Evolutionary conservation across 2,329 filamentous ascomycete genomes (phyloP).

Genomic region (Macrophomina phaseolina): DNA sequence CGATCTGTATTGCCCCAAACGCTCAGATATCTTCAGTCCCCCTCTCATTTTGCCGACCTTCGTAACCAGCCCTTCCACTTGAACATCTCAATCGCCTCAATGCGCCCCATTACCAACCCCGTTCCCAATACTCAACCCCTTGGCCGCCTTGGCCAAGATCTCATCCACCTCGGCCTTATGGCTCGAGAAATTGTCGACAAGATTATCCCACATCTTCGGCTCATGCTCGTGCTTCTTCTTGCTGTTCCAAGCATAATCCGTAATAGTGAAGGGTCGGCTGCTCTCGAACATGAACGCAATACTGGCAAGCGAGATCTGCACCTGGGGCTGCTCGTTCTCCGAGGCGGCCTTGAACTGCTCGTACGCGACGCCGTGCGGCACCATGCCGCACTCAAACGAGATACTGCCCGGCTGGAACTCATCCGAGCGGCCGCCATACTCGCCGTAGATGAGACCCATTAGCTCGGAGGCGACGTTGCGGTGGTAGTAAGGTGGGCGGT

Average conservation of each 20-base stretch:
- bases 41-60: not conserved
- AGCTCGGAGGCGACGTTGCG: constrained; percentile 70
- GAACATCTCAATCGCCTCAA: not conserved
- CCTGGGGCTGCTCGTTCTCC: constrained; percentile 49
- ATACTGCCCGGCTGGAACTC: constrained; percentile 67
- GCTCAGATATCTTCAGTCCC: too few species aligned
- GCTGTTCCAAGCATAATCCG: constrained; percentile 44
- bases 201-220: constrained; percentile 57
- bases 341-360: constrained; percentile 63
- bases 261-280: constrained; percentile 42
- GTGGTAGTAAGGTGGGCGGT: constrained; percentile 68
- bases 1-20: too few species aligned
- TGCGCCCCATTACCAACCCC: not conserved
- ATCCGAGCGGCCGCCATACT: constrained; percentile 57
- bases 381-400: constrained; percentile 73
- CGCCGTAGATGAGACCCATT: constrained; percentile 67
- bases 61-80: not conserved
- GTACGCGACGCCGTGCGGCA: constrained; percentile 67
- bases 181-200: constrained; percentile 59
- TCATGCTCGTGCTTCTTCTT: constrained; percentile 56
- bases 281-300: constrained; percentile 71
- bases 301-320: constrained; percentile 55
- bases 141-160: constrained; percentile 46
- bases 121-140: constrained; percentile 32
- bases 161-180: constrained; percentile 55